These are phyloP conservation scores for Tuber microsphaerosporum DNA, from an alignment of 495 filamentous ascomycete species.

Conservation along the genomic window DNA sequence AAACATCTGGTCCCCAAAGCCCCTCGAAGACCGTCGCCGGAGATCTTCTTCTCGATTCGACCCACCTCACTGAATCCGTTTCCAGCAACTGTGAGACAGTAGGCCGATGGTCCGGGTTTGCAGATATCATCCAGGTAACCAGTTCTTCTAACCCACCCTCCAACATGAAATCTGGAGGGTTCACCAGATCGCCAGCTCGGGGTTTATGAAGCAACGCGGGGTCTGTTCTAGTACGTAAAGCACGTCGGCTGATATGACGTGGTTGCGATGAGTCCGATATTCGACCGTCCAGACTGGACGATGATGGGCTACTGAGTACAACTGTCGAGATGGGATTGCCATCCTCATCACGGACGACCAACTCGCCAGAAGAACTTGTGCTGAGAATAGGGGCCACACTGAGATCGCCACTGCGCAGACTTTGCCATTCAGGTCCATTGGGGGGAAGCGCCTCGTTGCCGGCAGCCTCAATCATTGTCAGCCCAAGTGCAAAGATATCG, in stretches of 20 bases:
- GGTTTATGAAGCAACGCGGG: constrained; percentile 47
- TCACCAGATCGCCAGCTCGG: constrained; percentile 58
- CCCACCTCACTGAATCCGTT: constrained; percentile 66
- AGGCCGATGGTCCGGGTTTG: constrained; percentile 65
- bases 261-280: constrained; percentile 17
- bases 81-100: constrained; percentile 63
- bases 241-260: constrained; percentile 33
- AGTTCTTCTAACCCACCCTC: constrained; percentile 76
- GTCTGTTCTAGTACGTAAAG: constrained; percentile 13
- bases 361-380: constrained; percentile 60
- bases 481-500: constrained; percentile 86
- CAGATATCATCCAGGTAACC: constrained; percentile 80
- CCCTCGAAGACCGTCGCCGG: constrained; percentile 91
- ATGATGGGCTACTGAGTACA: constrained; percentile 44
- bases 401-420: constrained; percentile 76
- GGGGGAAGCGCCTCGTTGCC: constrained; percentile 86
- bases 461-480: constrained; percentile 89
- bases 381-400: constrained; percentile 78
- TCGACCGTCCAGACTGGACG: constrained; percentile 35
- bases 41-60: constrained; percentile 62
- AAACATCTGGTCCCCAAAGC: constrained; percentile 74
- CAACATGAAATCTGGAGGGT: constrained; percentile 81
- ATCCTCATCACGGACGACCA: constrained; percentile 50
- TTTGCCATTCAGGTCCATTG: constrained; percentile 82
- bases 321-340: constrained; percentile 56